These are phyloP conservation scores for Leavenworthia alabamica DNA, from an alignment of 345 rosid species.

Conservation along the genomic window DNA sequence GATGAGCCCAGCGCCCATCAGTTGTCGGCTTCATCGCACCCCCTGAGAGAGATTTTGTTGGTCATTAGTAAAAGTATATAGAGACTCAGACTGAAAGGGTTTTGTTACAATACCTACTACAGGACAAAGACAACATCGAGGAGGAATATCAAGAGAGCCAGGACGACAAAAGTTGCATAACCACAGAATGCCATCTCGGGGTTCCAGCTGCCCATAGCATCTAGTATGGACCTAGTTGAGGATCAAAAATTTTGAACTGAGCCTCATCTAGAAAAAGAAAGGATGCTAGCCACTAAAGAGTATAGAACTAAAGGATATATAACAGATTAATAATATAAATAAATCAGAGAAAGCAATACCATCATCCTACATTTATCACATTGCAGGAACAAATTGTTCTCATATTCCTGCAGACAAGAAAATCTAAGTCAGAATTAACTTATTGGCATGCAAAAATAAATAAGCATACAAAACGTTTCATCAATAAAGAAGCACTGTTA, in stretches of 20 bases:
- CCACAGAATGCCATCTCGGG: conserved; percentile 83
- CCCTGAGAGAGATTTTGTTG: conserved; percentile 40
- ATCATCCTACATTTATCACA: conserved; percentile 99
- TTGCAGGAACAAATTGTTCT: conserved; percentile 89
- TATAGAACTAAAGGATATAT: conserved; percentile 4
- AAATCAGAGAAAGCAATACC: conserved; percentile 43
- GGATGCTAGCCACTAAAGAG: background rate
- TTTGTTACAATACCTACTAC: conserved; percentile 52
- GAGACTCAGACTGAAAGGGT: background rate
- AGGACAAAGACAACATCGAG: conserved; percentile 95
- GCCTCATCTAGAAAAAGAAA: conserved; percentile 9
- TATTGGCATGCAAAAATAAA: background rate
- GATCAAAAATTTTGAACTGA: conserved; percentile 10
- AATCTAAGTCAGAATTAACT: conserved; percentile 12
- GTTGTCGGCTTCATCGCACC: conserved; percentile 98
- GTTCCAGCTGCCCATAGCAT: conserved; percentile 94
- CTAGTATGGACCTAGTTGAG: conserved; percentile 82
- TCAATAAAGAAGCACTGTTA: conserved; percentile 2
- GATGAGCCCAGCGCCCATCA: conserved; percentile 96
- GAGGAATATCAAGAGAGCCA: conserved; percentile 68
- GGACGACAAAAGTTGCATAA: conserved; percentile 90
- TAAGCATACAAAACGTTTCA: background rate
- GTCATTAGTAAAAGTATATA: conserved; percentile 21
- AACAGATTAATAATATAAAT: background rate
- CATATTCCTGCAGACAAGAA: conserved; percentile 66